Evolutionary conservation across 345 rosid genomes (phyloP), one percentile per base, ranked within the genome.

Genomic region (Acer negundo): DNA sequence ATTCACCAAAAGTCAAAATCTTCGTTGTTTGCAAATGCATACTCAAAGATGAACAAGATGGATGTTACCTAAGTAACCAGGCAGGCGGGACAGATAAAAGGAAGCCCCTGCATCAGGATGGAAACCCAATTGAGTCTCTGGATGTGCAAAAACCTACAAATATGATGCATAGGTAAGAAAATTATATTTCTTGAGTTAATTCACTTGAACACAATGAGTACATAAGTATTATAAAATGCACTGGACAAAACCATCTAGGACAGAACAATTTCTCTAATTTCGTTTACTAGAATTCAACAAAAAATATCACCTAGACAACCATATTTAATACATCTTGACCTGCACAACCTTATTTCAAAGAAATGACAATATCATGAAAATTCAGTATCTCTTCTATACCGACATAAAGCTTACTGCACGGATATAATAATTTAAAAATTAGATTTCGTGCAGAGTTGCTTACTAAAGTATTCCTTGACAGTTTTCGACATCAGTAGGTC

Each of bases 31-130:
- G 31, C 73, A 38, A 55, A 46, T 42, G 76, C 40, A 78, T 20
- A 55, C 65, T 59, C 20, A 61, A 82, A 71, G 53, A 28, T 47
- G 53, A 38, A 61, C 23, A 59, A 67, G 68, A 38, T n/a, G 13
- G 16, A 17, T 12, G 40, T 69, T 83, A 92, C 98, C 93, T 81
- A 92, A 82, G 84, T 89, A 90, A 80, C 97, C 97, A 81, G 98
- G 97, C 20, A 96, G 90, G 69, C 85, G 87, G 79, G 99, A 89
- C 79, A 94, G 97, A 83, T 96, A 89, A 78, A 87, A 91, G 13
- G 99, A 89, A 77, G 98, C 97, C 75, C 99, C 95, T 16, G 95
- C 93, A 83, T 91, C 97, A 44, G 92, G 98, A 85, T 94, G 95
- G 83, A 94, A 96, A 20, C 99, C 95, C 77, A 92, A 80, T 80